A percentile compares a stretch with the other conserved stretches of the same genome.
phyloP scores from a whole-genome alignment of 805 yeast genomes.

The Pichia sporocuriosa region DNA sequence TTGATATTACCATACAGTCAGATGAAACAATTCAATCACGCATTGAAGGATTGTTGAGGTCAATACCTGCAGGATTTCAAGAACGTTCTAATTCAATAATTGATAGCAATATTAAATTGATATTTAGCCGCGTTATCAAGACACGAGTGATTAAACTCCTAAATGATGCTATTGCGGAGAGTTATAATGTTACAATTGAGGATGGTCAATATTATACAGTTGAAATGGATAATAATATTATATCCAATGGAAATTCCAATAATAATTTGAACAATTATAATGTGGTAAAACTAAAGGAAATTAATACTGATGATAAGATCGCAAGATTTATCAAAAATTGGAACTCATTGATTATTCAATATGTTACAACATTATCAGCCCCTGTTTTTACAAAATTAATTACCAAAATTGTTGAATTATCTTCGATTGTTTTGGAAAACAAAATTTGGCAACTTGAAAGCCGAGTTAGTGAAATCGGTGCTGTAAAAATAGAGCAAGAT shows the following conservation, averaged over 20 bases:
- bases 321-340: constrained; percentile 54
- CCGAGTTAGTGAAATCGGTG: constrained; percentile 75
- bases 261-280: neutral
- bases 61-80: constrained; percentile 7
- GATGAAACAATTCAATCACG: constrained; percentile 4
- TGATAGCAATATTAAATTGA: constrained; percentile 35
- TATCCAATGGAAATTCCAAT: neutral
- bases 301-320: neutral
- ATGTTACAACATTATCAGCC: constrained; percentile 30
- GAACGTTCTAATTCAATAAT: constrained; percentile 24
- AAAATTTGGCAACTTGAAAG: constrained; percentile 60
- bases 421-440: constrained; percentile 56
- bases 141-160: constrained; percentile 31
- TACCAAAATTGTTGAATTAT: constrained; percentile 41
- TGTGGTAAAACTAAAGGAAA: neutral
- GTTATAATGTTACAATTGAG: constrained; percentile 32
- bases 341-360: constrained; percentile 61
- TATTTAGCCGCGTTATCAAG: constrained; percentile 34
- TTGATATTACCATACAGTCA: constrained; percentile 18
- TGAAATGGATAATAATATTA: neutral
- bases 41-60: constrained; percentile 4
- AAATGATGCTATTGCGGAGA: constrained; percentile 33
- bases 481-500: constrained; percentile 77
- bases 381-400: constrained; percentile 46
- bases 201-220: constrained; percentile 6